Evolutionary conservation across 768 basidiomycete species (phyloP).

Genomic region (Leccinum pellstonianum): DNA sequence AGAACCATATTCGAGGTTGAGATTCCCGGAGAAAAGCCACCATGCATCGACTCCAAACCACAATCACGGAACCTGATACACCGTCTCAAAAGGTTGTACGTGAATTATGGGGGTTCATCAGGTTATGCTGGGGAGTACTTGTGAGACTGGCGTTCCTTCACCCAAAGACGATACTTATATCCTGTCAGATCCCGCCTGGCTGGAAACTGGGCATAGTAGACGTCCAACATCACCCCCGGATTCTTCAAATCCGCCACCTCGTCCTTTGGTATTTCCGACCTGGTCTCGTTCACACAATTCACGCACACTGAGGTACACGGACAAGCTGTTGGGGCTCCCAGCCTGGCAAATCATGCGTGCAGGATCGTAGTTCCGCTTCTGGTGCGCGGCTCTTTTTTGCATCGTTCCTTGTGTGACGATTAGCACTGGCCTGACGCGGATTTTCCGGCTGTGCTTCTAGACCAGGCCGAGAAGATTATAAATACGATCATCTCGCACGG

Average conservation of each 20-base stretch:
- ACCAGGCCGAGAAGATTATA: constrained; percentile 47
- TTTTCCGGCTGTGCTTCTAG: constrained; percentile 54
- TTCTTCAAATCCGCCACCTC: constrained; percentile 60
- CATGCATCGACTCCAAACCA: no score
- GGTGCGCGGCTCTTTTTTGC: constrained; percentile 38
- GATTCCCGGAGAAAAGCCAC: no score
- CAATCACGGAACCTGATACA: no score
- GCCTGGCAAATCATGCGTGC: constrained; percentile 28
- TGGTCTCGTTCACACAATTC: constrained; percentile 52
- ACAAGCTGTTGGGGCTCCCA: constrained; percentile 61
- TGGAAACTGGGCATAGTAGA: no score
- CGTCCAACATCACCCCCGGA: constrained; percentile 28
- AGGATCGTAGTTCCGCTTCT: constrained; percentile 62
- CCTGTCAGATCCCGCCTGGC: no score
- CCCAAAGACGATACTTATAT: no score
- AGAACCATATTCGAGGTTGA: no score
- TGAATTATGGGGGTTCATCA: no score
- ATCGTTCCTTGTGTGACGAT: not conserved
- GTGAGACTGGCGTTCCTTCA: no score
- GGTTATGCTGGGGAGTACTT: no score
- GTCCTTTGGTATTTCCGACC: constrained; percentile 65
- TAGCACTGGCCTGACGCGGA: no score
- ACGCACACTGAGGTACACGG: constrained; percentile 47
- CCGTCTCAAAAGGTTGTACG: no score
- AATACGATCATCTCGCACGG: constrained; percentile 19